phyloP scores from a whole-genome alignment of 2,329 filamentous ascomycete species.

The Colletotrichum truncatum region DNA sequence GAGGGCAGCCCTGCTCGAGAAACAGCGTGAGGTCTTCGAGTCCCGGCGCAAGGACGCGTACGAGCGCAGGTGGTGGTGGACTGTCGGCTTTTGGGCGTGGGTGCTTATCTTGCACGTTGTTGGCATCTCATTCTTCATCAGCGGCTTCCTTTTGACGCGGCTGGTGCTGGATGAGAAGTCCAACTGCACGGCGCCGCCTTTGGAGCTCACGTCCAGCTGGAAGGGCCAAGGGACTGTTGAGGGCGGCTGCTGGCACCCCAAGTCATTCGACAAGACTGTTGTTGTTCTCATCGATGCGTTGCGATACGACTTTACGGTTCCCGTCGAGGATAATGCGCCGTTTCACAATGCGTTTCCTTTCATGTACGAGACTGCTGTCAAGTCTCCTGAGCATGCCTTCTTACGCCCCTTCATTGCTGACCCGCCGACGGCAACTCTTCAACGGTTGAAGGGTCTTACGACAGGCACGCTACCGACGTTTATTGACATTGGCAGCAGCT shows the following conservation, averaged over 20 bases:
- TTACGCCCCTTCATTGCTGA: conserved; percentile 96
- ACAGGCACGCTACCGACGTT: conserved; percentile 96
- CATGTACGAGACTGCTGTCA: conserved; percentile 81
- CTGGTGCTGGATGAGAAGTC: conserved; percentile 82
- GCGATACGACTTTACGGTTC: conserved; percentile 96
- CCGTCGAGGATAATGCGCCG: conserved; percentile 64
- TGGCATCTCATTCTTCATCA: conserved; percentile 92
- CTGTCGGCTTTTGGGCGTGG: conserved; percentile 74
- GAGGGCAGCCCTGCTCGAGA: conserved; percentile 50
- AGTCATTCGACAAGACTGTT: conserved; percentile 90
- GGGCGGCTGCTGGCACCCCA: conserved; percentile 94
- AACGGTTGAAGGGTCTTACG: conserved; percentile 91
- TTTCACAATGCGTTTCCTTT: conserved; percentile 92
- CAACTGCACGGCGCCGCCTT: conserved; percentile 74
- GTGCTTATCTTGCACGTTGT: conserved; percentile 78
- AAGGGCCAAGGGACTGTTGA: conserved; percentile 53
- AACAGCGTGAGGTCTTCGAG: conserved; percentile 57
- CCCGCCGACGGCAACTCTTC: conserved; percentile 91
- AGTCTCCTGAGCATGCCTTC: conserved; percentile 83
- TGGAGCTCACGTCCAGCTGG: conserved; percentile 55
- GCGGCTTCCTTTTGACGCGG: conserved; percentile 91
- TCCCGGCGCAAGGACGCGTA: conserved; percentile 57
- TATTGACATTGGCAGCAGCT: conserved; percentile 92
- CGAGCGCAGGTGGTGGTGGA: conserved; percentile 65
- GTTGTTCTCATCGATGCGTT: conserved; percentile 92